Percentiles rank a stretch among this genome's conserved stretches.
phyloP scores from a whole-genome alignment of 2,329 filamentous ascomycete species.

The Hypoxylon sp. region DNA sequence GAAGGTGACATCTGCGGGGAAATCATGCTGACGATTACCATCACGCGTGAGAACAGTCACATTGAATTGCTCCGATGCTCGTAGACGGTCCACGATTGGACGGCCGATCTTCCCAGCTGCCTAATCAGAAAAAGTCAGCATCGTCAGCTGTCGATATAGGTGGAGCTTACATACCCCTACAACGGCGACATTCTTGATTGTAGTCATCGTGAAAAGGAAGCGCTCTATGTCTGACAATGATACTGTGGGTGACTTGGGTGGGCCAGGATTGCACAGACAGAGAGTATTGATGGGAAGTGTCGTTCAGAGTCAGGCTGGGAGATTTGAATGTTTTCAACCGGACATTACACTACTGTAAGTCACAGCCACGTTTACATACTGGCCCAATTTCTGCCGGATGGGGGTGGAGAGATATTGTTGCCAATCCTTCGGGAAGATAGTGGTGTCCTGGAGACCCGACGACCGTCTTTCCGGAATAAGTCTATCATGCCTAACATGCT shows the following conservation, averaged over 20 bases:
- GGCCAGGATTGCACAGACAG: conserved; percentile 35
- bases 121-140: conserved; percentile 41
- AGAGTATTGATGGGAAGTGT: conserved; percentile 19
- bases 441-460: conserved; percentile 36
- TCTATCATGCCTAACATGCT: conserved; percentile 8
- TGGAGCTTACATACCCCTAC: conserved; percentile 44
- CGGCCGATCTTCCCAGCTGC: conserved; percentile 45
- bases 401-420: conserved; percentile 29
- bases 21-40: conserved; percentile 18
- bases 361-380: conserved; percentile 35
- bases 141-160: conserved; percentile 15
- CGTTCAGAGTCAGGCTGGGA: conserved; percentile 16
- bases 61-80: conserved; percentile 39
- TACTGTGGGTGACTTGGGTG: conserved; percentile 27
- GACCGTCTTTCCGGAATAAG: conserved; percentile 37
- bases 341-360: conserved; percentile 32
- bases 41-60: conserved; percentile 44
- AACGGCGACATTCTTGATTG: conserved; percentile 45
- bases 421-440: conserved; percentile 30
- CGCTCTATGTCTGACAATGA: conserved; percentile 3
- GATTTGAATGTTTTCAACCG: conserved; percentile 34
- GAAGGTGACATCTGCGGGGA: conserved; percentile 38
- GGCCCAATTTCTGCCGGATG: conserved; percentile 36
- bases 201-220: conserved; percentile 33
- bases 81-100: conserved; percentile 43